phyloP scores from a whole-genome alignment of 495 filamentous ascomycete species.

The Clohesyomyces aquaticus region DNA sequence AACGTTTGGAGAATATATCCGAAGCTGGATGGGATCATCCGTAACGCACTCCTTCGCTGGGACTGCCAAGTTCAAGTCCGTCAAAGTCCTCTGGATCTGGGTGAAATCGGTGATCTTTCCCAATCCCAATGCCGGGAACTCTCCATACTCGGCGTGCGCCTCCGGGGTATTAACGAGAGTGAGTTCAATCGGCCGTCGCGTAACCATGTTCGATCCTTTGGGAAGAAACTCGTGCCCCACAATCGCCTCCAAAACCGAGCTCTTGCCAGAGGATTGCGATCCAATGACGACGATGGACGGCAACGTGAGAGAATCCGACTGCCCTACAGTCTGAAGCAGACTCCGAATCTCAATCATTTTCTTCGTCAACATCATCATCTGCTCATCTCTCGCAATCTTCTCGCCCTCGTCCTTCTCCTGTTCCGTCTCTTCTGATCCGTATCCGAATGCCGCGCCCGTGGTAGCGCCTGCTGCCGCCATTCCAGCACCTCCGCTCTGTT shows the following conservation, averaged over 20 bases:
- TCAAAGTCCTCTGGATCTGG: constrained; percentile 88
- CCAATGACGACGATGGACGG: constrained; percentile 98
- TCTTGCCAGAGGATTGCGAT: constrained; percentile 97
- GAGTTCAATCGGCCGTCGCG: constrained; percentile 91
- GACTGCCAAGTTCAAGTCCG: constrained; percentile 92
- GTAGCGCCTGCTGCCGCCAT: constrained; percentile 57
- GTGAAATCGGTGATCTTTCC: constrained; percentile 93
- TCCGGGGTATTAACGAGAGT: constrained; percentile 96
- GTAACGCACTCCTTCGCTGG: constrained; percentile 87
- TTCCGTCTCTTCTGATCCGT: constrained; percentile 73
- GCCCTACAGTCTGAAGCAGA: constrained; percentile 86
- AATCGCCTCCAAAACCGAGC: constrained; percentile 94
- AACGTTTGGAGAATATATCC: constrained; percentile 92
- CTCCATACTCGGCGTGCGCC: constrained; percentile 87
- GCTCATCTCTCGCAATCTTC: constrained; percentile 81
- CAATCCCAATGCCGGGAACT: constrained; percentile 90
- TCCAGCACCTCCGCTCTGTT: constrained; percentile 66
- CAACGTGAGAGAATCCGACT: constrained; percentile 81
- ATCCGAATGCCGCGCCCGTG: constrained; percentile 75
- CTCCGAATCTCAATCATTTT: constrained; percentile 99
- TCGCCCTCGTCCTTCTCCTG: constrained; percentile 42
- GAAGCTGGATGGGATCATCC: constrained; percentile 94
- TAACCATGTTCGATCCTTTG: constrained; percentile 99
- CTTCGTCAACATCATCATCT: constrained; percentile 99
- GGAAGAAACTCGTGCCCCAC: constrained; percentile 98